phyloP scores from a whole-genome alignment of 352 stramenopile genomes.

The Pythium vanterpoolii region DNA sequence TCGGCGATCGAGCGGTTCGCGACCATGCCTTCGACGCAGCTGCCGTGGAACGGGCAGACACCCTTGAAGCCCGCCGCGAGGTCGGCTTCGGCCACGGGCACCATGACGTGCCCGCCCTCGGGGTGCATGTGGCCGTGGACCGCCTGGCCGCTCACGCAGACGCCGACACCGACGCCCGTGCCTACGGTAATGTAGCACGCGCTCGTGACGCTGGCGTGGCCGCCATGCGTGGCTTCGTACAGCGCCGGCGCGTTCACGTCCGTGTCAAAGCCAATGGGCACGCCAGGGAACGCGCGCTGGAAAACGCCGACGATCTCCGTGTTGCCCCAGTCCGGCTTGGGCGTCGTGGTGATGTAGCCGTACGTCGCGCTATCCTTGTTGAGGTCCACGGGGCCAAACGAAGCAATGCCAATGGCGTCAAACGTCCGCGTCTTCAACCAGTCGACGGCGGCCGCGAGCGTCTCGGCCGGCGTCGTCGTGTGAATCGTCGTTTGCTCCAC shows the following conservation, averaged over 20 bases:
- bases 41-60: conserved; percentile 87
- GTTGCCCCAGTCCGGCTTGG: conserved; percentile 92
- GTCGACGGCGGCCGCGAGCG: conserved; percentile 61
- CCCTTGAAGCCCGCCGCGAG: conserved; percentile 73
- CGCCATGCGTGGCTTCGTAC: conserved; percentile 89
- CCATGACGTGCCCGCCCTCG: conserved; percentile 84
- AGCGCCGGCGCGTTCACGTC: conserved; percentile 97
- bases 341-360: conserved; percentile 94
- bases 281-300: conserved; percentile 62
- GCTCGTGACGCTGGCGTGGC: conserved; percentile 71
- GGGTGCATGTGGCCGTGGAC: conserved; percentile 97
- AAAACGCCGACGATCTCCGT: conserved; percentile 76
- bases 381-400: conserved; percentile 92
- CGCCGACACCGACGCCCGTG: conserved; percentile 94
- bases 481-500: conserved; percentile 75
- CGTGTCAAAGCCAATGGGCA: conserved; percentile 93
- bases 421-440: conserved; percentile 86
- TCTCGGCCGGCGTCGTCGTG: conserved; percentile 86
- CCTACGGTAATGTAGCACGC: conserved; percentile 95
- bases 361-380: conserved; percentile 81
- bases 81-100: conserved; percentile 72
- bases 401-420: conserved; percentile 90
- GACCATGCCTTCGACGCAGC: conserved; percentile 92
- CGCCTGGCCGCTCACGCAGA: conserved; percentile 88
- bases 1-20: conserved; percentile 88